A percentile compares a stretch with the other conserved stretches of the same genome.
Conservation (phyloP, 257 asterid genomes). For the Solanum clarkiae region DNA sequence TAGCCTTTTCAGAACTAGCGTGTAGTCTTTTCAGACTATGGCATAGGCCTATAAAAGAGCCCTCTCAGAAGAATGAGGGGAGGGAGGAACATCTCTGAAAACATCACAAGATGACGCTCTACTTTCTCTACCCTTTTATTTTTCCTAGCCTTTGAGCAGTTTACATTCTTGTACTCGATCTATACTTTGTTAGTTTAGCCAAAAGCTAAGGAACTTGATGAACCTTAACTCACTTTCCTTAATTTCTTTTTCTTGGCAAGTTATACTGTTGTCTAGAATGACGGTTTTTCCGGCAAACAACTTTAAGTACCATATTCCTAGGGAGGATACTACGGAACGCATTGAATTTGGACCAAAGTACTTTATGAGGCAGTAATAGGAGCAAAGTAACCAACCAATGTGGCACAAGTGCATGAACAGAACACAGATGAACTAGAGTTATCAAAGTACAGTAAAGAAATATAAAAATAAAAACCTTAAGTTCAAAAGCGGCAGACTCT, state of each 20-base stretch:
- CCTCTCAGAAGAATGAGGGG: neutral
- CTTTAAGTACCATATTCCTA: neutral
- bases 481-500: slow-evolving; percentile 64
- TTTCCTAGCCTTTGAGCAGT: neutral
- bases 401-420: neutral
- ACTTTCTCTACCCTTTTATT: neutral
- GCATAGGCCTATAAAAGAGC: neutral
- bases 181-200: neutral
- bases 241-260: neutral
- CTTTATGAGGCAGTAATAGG: neutral
- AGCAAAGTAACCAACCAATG: neutral
- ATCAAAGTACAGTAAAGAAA: neutral
- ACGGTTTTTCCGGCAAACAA: neutral
- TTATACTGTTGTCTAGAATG: neutral
- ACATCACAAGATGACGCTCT: neutral
- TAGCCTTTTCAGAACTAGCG: neutral
- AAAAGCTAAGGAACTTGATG: neutral
- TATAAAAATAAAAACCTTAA: slow-evolving; percentile 38
- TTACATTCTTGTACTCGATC: neutral
- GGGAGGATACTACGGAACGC: neutral
- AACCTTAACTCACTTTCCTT: neutral
- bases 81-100: neutral
- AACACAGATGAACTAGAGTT: neutral
- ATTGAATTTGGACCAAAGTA: neutral
- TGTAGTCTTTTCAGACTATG: neutral